Conservation (phyloP, 352 stramenopile genomes). For the Phytophthora hibernalis region DNA sequence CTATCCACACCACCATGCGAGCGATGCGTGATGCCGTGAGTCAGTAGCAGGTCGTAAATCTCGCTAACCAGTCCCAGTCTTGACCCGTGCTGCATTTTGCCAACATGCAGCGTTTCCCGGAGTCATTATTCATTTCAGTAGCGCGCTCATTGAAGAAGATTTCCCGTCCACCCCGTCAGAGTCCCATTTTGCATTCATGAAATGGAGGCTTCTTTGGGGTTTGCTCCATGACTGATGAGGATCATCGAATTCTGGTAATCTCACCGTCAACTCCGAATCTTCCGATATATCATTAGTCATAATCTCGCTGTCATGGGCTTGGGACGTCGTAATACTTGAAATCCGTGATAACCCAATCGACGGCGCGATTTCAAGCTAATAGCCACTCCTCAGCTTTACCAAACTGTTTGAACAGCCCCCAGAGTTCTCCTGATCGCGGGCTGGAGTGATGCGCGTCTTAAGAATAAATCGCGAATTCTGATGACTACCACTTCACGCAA, state of each 20-base stretch:
- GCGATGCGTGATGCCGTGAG: conserved; percentile 13
- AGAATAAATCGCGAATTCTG: conserved; percentile 7
- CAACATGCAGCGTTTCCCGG: conserved; percentile 22
- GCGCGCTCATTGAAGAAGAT: conserved; percentile 15
- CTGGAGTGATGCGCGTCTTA: conserved; percentile 1
- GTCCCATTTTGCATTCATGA: conserved; percentile 14
- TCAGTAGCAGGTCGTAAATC: conserved; percentile 19
- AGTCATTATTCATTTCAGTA: conserved; percentile 18
- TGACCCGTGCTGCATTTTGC: conserved; percentile 12
- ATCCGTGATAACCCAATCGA: neutral
- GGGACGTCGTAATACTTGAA: neutral
- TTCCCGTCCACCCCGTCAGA: conserved; percentile 11
- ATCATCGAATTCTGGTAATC: neutral
- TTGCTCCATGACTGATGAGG: neutral
- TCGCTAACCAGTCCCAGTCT: conserved; percentile 1
- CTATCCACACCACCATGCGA: neutral
- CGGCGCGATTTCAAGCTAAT: conserved; percentile 8
- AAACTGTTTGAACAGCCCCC: neutral
- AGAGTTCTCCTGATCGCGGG: conserved; percentile 6
- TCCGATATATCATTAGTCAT: neutral
- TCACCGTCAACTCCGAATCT: conserved; percentile 6
- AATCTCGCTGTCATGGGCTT: neutral
- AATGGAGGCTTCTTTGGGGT: neutral
- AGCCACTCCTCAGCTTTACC: conserved; percentile 8
- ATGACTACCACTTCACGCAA: neutral